Percentiles rank a stretch among this genome's conserved stretches.
These are phyloP conservation scores for Lagerstroemia speciosa DNA, from an alignment of 345 rosid species.

Conservation along the genomic window DNA sequence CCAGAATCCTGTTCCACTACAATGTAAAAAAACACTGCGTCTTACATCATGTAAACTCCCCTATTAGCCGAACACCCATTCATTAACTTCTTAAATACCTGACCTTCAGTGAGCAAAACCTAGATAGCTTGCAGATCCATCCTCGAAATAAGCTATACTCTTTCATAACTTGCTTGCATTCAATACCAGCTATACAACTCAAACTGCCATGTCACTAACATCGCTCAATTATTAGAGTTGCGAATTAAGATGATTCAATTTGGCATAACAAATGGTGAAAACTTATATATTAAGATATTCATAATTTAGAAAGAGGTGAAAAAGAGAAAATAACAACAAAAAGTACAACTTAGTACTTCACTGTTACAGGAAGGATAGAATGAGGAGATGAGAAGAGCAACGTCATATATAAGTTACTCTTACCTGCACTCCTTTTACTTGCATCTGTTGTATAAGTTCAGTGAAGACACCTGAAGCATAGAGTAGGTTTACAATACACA, in stretches of 20 bases:
- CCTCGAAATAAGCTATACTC: background rate
- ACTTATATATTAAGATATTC: background rate
- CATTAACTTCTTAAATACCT: background rate
- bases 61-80: background rate
- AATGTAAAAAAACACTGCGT: background rate
- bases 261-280: background rate
- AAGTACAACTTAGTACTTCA: background rate
- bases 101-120: background rate
- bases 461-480: conserved; percentile 83
- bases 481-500: background rate
- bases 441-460: conserved; percentile 96
- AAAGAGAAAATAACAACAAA: background rate
- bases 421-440: conserved; percentile 97
- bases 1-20: background rate
- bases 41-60: background rate
- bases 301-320: background rate
- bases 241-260: background rate
- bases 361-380: background rate
- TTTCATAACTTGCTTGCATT: background rate
- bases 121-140: background rate
- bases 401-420: background rate
- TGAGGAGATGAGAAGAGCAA: background rate
- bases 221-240: background rate
- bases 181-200: background rate
- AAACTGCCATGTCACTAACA: background rate